These are phyloP conservation scores for Phoenix roebelenii DNA, from an alignment of 176 grass and related monocot species.

Conservation along the genomic window DNA sequence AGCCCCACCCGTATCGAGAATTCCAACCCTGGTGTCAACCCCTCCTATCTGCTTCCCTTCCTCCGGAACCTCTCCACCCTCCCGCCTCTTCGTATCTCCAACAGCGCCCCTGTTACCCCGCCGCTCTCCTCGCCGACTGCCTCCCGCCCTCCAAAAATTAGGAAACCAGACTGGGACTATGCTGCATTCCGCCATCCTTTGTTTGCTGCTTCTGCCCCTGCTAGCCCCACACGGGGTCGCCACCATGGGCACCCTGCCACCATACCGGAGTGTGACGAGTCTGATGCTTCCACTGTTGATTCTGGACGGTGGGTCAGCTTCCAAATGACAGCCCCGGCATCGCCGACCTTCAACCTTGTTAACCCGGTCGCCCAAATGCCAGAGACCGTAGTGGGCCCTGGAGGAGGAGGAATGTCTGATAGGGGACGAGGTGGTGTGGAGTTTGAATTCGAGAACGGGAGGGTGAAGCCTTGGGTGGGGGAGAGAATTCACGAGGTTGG, in stretches of 20 bases:
- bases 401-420: not conserved
- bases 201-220: slow-evolving; percentile 2
- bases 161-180: slow-evolving; percentile 10
- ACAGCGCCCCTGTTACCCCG: slow-evolving; percentile 18
- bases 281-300: slow-evolving; percentile 21
- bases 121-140: slow-evolving; percentile 16
- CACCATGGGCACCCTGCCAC: slow-evolving; percentile 3
- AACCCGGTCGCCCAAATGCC: not conserved
- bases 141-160: slow-evolving; percentile 6
- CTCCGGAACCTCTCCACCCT: slow-evolving; percentile 19
- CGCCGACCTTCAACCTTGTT: slow-evolving; percentile 24
- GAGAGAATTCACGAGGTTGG: slow-evolving; percentile 23
- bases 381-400: not conserved
- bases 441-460: slow-evolving; percentile 14
- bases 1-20: slow-evolving; percentile 17
- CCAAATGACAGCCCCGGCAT: slow-evolving; percentile 12
- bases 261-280: slow-evolving; percentile 17
- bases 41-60: slow-evolving; percentile 17
- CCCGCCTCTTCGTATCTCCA: slow-evolving; percentile 17
- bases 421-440: slow-evolving; percentile 10
- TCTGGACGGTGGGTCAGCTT: slow-evolving; percentile 11
- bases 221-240: slow-evolving; percentile 13
- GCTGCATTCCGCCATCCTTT: slow-evolving; percentile 2
- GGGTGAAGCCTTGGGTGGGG: slow-evolving; percentile 21
- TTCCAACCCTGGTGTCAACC: slow-evolving; percentile 13